A percentile compares a stretch with the other conserved stretches of the same genome.
Conservation (phyloP, 2,329 filamentous ascomycete genomes). For the Cordyceps javanica region DNA sequence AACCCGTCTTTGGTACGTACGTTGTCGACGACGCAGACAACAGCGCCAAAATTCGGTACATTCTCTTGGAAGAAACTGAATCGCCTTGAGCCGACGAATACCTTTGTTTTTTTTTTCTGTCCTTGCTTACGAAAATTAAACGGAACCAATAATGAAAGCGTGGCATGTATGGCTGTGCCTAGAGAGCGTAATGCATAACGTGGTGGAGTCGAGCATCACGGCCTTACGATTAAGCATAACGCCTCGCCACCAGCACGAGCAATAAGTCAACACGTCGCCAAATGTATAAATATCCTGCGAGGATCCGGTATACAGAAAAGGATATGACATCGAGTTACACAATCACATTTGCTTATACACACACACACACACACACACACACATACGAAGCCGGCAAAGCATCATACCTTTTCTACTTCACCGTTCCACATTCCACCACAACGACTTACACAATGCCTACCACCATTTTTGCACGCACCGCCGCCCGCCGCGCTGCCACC, state of each 20-base stretch:
- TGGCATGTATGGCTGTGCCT: neutral
- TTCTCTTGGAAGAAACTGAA: neutral
- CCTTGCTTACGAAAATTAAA: neutral
- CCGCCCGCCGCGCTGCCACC: neutral
- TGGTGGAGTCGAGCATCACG: neutral
- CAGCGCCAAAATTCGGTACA: neutral
- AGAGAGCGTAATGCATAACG: neutral
- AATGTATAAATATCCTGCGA: neutral
- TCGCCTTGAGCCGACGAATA: neutral
- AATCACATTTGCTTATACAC: too few relatives aligned
- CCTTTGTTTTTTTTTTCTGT: neutral
- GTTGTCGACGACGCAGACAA: neutral
- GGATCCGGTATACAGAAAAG: neutral
- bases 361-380: neutral
- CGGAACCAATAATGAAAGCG: neutral
- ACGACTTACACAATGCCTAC: conserved; percentile 6
- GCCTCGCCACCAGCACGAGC: neutral
- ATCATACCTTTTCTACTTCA: too few relatives aligned
- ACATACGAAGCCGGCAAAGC: neutral
- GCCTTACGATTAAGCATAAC: conserved; percentile 9
- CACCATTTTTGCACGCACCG: neutral
- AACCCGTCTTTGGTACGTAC: neutral
- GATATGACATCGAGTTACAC: too few relatives aligned
- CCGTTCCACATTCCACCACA: neutral
- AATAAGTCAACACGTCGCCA: neutral